Evolutionary conservation across 306 rosid species (phyloP).

Genomic region (Vigna mungo): DNA sequence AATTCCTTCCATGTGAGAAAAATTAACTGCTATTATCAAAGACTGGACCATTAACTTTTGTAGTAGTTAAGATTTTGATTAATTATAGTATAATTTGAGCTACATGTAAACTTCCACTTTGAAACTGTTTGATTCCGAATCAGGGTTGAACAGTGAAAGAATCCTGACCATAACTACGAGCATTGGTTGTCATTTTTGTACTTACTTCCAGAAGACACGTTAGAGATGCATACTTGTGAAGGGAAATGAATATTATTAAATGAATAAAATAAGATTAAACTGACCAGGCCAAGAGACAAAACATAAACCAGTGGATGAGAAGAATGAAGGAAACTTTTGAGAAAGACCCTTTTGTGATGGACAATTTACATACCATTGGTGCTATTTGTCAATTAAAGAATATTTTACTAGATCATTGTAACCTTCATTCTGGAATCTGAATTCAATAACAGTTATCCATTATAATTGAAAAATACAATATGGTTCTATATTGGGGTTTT

Average conservation of each 20-base stretch:
- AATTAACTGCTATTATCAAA: neutral
- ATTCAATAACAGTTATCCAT: neutral
- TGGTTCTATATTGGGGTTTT: too few species aligned
- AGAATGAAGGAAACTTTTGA: neutral
- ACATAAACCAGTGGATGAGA: neutral
- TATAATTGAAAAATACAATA: neutral
- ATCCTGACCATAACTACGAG: neutral
- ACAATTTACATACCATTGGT: neutral
- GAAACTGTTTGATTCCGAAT: conserved; percentile 9
- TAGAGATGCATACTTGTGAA: conserved; percentile 32
- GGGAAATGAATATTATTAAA: conserved; percentile 5
- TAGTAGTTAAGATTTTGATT: too few species aligned
- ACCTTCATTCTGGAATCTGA: neutral
- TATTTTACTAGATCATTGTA: neutral
- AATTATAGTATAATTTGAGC: neutral
- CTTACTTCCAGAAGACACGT: neutral
- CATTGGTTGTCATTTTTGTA: conserved; percentile 14
- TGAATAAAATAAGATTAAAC: conserved; percentile 15
- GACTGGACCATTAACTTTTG: neutral
- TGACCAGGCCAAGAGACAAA: neutral
- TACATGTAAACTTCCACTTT: neutral
- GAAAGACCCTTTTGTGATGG: neutral
- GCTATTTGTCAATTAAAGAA: neutral
- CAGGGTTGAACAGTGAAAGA: conserved; percentile 10
- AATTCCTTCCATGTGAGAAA: neutral